Evolutionary conservation across 345 rosid species (phyloP).

Genomic region (Abelmoschus esculentus): DNA sequence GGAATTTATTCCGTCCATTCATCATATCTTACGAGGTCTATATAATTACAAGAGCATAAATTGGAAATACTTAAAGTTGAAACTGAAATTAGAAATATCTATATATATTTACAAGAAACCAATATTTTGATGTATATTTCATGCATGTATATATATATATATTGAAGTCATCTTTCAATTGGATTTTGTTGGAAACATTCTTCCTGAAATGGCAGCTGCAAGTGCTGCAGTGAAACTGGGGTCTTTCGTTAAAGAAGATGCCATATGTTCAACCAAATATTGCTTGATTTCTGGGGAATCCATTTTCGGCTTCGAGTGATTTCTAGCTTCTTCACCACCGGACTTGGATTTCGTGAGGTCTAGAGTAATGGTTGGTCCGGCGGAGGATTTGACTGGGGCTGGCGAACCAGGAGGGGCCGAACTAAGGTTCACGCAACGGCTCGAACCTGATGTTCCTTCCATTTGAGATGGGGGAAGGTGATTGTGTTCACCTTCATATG

Average conservation of each 20-base stretch:
- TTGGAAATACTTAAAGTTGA: too few species aligned
- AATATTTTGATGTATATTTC: not conserved
- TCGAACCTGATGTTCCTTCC: slow-evolving; percentile 48
- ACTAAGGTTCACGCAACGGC: slow-evolving; percentile 29
- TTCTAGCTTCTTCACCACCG: slow-evolving; percentile 15
- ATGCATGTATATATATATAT: not conserved
- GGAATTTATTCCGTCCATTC: too few species aligned
- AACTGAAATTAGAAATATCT: too few species aligned
- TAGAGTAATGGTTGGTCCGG: slow-evolving; percentile 41
- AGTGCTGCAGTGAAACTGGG: slow-evolving; percentile 94
- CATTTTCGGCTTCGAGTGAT: slow-evolving; percentile 23
- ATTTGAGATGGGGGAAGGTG: slow-evolving; percentile 65
- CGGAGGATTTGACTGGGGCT: slow-evolving; percentile 31
- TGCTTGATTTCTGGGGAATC: slow-evolving; percentile 55
- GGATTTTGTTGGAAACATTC: slow-evolving; percentile 44
- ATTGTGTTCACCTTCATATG: slow-evolving; percentile 97
- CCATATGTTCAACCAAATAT: slow-evolving; percentile 91
- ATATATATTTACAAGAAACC: too few species aligned
- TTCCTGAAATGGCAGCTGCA: slow-evolving; percentile 87
- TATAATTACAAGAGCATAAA: too few species aligned
- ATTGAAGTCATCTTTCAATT: slow-evolving; percentile 23
- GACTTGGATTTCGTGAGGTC: slow-evolving; percentile 46
- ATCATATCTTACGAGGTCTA: too few species aligned
- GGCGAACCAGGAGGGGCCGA: slow-evolving; percentile 40
- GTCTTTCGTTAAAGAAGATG: slow-evolving; percentile 80